Evolutionary conservation across 108 stramenopile species (phyloP).

Genomic region (Craspedostauros australis): DNA sequence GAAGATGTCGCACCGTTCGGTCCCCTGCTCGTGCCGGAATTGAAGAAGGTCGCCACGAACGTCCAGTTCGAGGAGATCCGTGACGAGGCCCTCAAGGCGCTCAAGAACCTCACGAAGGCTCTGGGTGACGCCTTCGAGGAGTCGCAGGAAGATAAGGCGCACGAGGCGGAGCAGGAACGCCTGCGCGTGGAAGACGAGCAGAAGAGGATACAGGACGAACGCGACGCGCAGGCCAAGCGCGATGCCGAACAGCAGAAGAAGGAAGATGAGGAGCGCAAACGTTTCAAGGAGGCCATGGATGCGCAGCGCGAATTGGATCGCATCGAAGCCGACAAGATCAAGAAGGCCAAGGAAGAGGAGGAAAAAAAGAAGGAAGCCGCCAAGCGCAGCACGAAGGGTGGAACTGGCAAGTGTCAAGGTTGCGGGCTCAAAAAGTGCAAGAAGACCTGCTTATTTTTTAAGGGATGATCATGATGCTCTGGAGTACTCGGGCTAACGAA

Average conservation of each 20-base stretch:
- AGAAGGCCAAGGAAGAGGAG: slow-evolving; percentile 55
- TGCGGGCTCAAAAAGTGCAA: slow-evolving; percentile 89
- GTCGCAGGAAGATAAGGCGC: slow-evolving; percentile 44
- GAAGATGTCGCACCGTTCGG: slow-evolving; percentile 93
- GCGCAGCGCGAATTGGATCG: slow-evolving; percentile 77
- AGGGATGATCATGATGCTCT: too few species aligned
- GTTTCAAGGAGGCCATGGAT: slow-evolving; percentile 88
- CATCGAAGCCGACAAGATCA: slow-evolving; percentile 43
- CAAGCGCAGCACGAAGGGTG: slow-evolving; percentile 64
- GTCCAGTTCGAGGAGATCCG: slow-evolving; percentile 97
- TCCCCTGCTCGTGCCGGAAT: slow-evolving; percentile 88
- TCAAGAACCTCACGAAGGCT: slow-evolving; percentile 73
- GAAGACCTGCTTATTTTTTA: slow-evolving; percentile 79
- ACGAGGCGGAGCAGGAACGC: slow-evolving; percentile 46
- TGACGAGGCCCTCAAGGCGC: slow-evolving; percentile 84
- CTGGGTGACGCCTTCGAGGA: slow-evolving; percentile 70
- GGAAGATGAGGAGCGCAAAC: slow-evolving; percentile 75
- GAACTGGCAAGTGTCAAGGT: slow-evolving; percentile 75
- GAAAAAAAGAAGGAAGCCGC: slow-evolving; percentile 53
- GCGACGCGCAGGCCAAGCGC: slow-evolving; percentile 37
- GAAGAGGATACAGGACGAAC: slow-evolving; percentile 62
- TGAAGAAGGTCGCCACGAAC: slow-evolving; percentile 88
- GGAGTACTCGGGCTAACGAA: too few species aligned
- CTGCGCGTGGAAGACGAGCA: slow-evolving; percentile 66
- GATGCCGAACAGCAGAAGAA: slow-evolving; percentile 58